Evolutionary conservation across 306 rosid genomes (phyloP).

Genomic region (Rubus idaeus): DNA sequence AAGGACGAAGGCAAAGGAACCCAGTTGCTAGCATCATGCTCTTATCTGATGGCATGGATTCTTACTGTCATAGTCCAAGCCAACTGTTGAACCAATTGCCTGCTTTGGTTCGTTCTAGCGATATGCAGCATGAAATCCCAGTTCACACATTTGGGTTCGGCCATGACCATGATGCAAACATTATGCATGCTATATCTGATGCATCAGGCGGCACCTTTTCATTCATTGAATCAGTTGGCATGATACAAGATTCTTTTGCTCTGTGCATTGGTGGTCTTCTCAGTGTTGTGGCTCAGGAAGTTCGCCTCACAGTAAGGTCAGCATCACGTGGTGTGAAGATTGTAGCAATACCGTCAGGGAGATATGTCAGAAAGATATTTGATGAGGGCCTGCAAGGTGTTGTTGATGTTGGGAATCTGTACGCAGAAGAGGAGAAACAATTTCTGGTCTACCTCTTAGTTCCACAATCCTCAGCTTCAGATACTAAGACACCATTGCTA

Average conservation of each 20-base stretch:
- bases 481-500: slow-evolving; percentile 3
- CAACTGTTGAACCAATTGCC: slow-evolving; percentile 6
- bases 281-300: slow-evolving; percentile 41
- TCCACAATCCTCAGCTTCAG: neutral
- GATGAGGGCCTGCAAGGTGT: slow-evolving; percentile 23
- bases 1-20: slow-evolving; percentile 30
- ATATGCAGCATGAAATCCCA: slow-evolving; percentile 14
- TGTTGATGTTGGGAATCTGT: slow-evolving; percentile 27
- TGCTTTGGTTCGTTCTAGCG: neutral
- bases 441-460: slow-evolving; percentile 32
- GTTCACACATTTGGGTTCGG: slow-evolving; percentile 42
- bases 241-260: slow-evolving; percentile 29
- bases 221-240: slow-evolving; percentile 10
- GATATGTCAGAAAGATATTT: slow-evolving; percentile 7
- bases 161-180: slow-evolving; percentile 10
- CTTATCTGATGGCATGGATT: slow-evolving; percentile 35
- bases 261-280: slow-evolving; percentile 40
- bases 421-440: slow-evolving; percentile 35
- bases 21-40: slow-evolving; percentile 35
- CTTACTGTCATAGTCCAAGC: neutral
- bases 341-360: slow-evolving; percentile 16
- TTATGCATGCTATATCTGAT: slow-evolving; percentile 13
- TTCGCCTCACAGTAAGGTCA: slow-evolving; percentile 25
- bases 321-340: slow-evolving; percentile 19
- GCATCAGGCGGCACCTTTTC: slow-evolving; percentile 33